phyloP scores from a whole-genome alignment of 768 basidiomycete genomes.

The Mycena vulgaris region DNA sequence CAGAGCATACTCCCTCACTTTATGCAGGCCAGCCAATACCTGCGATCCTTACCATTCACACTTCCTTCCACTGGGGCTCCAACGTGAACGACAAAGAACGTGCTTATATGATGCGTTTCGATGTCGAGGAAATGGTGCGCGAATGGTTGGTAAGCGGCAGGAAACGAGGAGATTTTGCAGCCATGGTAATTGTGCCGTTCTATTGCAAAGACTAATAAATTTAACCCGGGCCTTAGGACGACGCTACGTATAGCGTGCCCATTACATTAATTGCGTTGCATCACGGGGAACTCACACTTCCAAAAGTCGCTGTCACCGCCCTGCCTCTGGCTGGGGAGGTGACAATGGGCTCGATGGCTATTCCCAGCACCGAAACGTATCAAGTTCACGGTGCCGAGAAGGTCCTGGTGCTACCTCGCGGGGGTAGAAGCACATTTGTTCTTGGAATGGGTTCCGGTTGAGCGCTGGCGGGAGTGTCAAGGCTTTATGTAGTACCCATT shows the following conservation, averaged over 20 bases:
- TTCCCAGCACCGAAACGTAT: slow-evolving; percentile 84
- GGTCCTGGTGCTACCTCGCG: slow-evolving; percentile 86
- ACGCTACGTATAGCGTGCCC: slow-evolving; percentile 68
- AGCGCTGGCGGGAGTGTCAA: not conserved
- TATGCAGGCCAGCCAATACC: slow-evolving; percentile 94
- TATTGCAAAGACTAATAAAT: not conserved
- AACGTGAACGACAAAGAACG: slow-evolving; percentile 55
- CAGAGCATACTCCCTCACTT: slow-evolving; percentile 56
- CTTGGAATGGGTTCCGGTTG: slow-evolving; percentile 75
- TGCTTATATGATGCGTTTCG: slow-evolving; percentile 78
- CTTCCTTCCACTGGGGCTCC: slow-evolving; percentile 85
- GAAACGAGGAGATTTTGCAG: slow-evolving; percentile 88
- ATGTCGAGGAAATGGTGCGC: slow-evolving; percentile 83
- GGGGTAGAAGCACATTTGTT: slow-evolving; percentile 86
- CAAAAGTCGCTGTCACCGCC: slow-evolving; percentile 78
- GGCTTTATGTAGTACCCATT: not conserved
- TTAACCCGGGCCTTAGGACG: slow-evolving; percentile 64
- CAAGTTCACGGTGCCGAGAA: slow-evolving; percentile 89
- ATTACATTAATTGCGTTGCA: slow-evolving; percentile 90
- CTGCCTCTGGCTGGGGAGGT: slow-evolving; percentile 66
- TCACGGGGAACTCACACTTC: slow-evolving; percentile 85
- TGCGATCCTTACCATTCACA: slow-evolving; percentile 74
- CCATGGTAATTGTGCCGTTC: slow-evolving; percentile 62
- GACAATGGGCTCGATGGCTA: slow-evolving; percentile 70
- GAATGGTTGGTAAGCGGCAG: slow-evolving; percentile 94